phyloP scores from a whole-genome alignment of 352 stramenopile genomes.

The Globisporangium yorkense region DNA sequence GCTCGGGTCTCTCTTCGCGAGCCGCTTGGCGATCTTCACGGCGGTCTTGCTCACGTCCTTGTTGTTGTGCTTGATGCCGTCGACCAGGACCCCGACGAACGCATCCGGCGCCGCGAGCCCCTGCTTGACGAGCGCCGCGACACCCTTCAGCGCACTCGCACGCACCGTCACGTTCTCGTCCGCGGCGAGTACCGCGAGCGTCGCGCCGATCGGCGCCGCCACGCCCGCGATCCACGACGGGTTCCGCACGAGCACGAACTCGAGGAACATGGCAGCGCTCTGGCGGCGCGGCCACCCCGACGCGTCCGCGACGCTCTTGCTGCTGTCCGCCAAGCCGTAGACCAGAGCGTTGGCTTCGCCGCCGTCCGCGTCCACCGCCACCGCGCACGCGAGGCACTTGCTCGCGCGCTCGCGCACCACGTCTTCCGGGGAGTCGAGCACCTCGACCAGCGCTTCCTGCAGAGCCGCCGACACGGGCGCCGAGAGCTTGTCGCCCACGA shows the following conservation, averaged over 20 bases:
- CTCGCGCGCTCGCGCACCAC: slow-evolving; percentile 51
- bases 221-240: slow-evolving; percentile 29
- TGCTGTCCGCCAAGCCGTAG: slow-evolving; percentile 40
- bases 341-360: slow-evolving; percentile 27
- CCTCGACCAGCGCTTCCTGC: slow-evolving; percentile 56
- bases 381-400: slow-evolving; percentile 58
- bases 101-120: slow-evolving; percentile 23
- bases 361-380: slow-evolving; percentile 39
- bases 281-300: slow-evolving; percentile 49
- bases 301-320: slow-evolving; percentile 26
- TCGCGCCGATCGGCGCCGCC: slow-evolving; percentile 15
- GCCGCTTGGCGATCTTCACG: slow-evolving; percentile 65
- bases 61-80: slow-evolving; percentile 61
- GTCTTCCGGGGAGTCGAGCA: slow-evolving; percentile 66
- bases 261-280: slow-evolving; percentile 53
- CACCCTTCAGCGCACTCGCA: slow-evolving; percentile 40
- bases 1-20: slow-evolving; percentile 63
- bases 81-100: slow-evolving; percentile 57
- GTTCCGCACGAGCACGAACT: slow-evolving; percentile 42
- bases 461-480: slow-evolving; percentile 32
- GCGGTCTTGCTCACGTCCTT: slow-evolving; percentile 76
- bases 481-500: slow-evolving; percentile 72
- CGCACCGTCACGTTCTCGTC: slow-evolving; percentile 71
- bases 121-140: slow-evolving; percentile 53
- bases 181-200: slow-evolving; percentile 36